phyloP scores from a whole-genome alignment of 129 eudicot genomes.

The Kitagawia praeruptora region DNA sequence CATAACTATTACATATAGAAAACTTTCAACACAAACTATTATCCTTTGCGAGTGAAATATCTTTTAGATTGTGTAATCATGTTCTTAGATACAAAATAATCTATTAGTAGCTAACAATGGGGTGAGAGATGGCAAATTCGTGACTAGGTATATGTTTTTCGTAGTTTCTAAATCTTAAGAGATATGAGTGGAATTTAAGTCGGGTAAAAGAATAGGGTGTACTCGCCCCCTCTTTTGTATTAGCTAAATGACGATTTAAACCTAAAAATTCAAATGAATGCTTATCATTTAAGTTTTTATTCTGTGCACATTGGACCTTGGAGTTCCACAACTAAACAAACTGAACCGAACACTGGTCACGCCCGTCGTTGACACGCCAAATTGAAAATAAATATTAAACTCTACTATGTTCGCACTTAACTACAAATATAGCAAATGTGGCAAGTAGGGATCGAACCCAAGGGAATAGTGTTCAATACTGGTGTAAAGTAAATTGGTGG shows the following conservation, averaged over 20 bases:
- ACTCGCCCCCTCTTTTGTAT: not conserved
- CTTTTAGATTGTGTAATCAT: too few relatives aligned
- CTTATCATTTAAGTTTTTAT: not conserved
- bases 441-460: too few relatives aligned
- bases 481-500: too few relatives aligned
- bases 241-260: not conserved
- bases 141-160: not conserved
- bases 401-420: too few relatives aligned
- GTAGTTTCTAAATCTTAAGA: not conserved
- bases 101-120: not conserved
- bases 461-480: too few relatives aligned
- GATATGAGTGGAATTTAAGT: not conserved
- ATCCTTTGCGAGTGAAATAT: too few relatives aligned
- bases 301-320: not conserved
- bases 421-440: too few relatives aligned
- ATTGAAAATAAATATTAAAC: too few relatives aligned
- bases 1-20: not conserved
- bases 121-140: not conserved
- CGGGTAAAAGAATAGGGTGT: not conserved
- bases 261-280: not conserved
- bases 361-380: too few relatives aligned
- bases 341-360: too few relatives aligned
- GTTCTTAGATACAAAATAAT: too few relatives aligned
- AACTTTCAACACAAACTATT: not conserved
- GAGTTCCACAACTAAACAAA: not conserved